Percentiles rank a stretch among this genome's conserved stretches.
These are phyloP conservation scores for Zizania palustris DNA, from an alignment of 202 grass and related monocot species.

Conservation along the genomic window DNA sequence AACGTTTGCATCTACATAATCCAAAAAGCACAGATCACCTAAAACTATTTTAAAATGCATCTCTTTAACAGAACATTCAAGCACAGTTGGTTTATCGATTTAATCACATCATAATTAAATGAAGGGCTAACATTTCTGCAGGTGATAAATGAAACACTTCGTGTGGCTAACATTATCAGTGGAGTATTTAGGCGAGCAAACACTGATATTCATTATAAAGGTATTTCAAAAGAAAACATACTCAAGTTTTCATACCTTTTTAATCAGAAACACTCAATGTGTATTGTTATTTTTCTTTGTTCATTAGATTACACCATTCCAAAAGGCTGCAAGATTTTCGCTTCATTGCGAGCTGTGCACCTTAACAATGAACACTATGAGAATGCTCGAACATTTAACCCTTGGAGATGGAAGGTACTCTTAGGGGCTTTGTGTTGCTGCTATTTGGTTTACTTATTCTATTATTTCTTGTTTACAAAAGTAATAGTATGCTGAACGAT, in stretches of 20 bases:
- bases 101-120: conserved; percentile 8
- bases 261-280: neutral
- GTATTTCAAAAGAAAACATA: conserved; percentile 32
- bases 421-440: neutral
- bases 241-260: neutral
- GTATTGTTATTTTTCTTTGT: conserved; percentile 18
- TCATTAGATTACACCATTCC: conserved; percentile 77
- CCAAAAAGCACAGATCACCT: neutral
- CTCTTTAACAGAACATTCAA: conserved; percentile 7
- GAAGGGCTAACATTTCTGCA: conserved; percentile 36
- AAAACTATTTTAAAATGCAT: neutral
- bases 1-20: neutral
- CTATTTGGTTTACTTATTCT: neutral
- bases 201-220: conserved; percentile 85
- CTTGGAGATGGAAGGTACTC: conserved; percentile 90
- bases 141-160: conserved; percentile 96
- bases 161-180: conserved; percentile 86
- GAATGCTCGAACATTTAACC: conserved; percentile 78
- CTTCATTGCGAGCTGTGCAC: conserved; percentile 93
- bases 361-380: conserved; percentile 76
- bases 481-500: neutral
- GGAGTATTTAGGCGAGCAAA: conserved; percentile 93
- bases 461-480: neutral
- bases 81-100: neutral
- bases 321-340: conserved; percentile 93